Evolutionary conservation across 305 asterid species (phyloP).

Genomic region (Solanum hybrid): DNA sequence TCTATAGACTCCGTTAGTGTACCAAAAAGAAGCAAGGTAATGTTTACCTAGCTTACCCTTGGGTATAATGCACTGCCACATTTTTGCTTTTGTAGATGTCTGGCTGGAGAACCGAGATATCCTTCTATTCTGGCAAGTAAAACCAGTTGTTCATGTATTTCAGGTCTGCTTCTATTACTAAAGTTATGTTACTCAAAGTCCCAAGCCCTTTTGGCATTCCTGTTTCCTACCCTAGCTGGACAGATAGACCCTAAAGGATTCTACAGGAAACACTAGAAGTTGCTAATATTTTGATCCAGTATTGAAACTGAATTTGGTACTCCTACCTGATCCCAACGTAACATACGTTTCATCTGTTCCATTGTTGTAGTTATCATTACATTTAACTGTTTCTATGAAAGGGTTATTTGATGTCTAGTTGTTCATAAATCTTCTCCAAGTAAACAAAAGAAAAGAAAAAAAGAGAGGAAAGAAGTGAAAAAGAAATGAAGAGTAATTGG

Average conservation of each 20-base stretch:
- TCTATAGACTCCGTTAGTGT: neutral
- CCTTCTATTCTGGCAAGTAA: constrained; percentile 96
- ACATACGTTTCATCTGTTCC: neutral
- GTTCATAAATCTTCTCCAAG: neutral
- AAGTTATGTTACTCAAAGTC: neutral
- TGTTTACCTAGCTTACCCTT: neutral
- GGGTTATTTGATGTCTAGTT: neutral
- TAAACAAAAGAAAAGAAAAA: neutral
- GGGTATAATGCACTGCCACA: neutral
- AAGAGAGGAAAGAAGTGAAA: neutral
- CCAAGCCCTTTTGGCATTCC: neutral
- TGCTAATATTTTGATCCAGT: neutral
- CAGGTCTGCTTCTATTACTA: constrained; percentile 44
- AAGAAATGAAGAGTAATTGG: neutral
- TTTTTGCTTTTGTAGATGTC: constrained; percentile 40
- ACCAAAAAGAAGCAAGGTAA: neutral
- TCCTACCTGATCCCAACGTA: neutral
- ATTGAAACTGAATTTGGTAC: neutral
- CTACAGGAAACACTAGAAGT: neutral
- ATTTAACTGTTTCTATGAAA: neutral
- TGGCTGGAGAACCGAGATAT: constrained; percentile 68
- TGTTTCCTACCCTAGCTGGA: neutral
- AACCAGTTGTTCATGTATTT: constrained; percentile 74
- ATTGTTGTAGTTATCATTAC: neutral
- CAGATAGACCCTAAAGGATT: neutral